phyloP scores from a whole-genome alignment of 1,139 yeast genomes.

The Kodamaea derodonti region DNA sequence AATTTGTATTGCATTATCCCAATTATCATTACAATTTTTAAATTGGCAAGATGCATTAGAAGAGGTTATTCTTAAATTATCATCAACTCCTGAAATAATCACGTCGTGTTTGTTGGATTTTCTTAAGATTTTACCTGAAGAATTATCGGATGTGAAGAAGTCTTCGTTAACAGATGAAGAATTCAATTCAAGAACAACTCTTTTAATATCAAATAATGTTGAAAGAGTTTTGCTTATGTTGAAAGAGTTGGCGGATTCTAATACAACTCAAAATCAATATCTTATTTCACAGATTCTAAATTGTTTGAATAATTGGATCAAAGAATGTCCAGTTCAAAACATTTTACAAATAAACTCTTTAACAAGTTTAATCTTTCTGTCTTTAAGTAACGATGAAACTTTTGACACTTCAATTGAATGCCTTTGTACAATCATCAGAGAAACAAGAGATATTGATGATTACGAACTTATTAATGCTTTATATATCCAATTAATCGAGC shows the following conservation, averaged over 20 bases:
- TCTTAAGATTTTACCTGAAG: slow-evolving; percentile 86
- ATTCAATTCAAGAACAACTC: slow-evolving; percentile 58
- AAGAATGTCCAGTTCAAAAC: slow-evolving; percentile 71
- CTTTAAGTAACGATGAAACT: slow-evolving; percentile 59
- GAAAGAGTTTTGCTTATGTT: slow-evolving; percentile 63
- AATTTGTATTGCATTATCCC: slow-evolving; percentile 75
- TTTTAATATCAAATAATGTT: slow-evolving; percentile 64
- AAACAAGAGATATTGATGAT: slow-evolving; percentile 73
- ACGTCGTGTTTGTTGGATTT: slow-evolving; percentile 61
- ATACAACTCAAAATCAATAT: slow-evolving; percentile 13
- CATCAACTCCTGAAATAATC: slow-evolving; percentile 30
- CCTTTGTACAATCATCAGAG: slow-evolving; percentile 70
- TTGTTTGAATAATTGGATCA: slow-evolving; percentile 86
- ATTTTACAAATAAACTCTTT: slow-evolving; percentile 60
- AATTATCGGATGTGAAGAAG: slow-evolving; percentile 71
- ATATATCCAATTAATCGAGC: slow-evolving; percentile 60
- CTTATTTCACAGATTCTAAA: slow-evolving; percentile 49
- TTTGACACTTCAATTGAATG: slow-evolving; percentile 91
- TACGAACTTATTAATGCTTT: slow-evolving; percentile 61
- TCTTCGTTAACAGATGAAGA: slow-evolving; percentile 82
- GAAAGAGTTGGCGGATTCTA: slow-evolving; percentile 41
- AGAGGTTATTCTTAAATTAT: slow-evolving; percentile 59
- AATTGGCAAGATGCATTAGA: slow-evolving; percentile 69
- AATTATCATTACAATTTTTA: slow-evolving; percentile 71
- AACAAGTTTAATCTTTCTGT: slow-evolving; percentile 64